Evolutionary conservation across 2,329 filamentous ascomycete genomes (phyloP), one percentile per base, ranked within the genome.

Genomic region (Didymellaceae sp.): DNA sequence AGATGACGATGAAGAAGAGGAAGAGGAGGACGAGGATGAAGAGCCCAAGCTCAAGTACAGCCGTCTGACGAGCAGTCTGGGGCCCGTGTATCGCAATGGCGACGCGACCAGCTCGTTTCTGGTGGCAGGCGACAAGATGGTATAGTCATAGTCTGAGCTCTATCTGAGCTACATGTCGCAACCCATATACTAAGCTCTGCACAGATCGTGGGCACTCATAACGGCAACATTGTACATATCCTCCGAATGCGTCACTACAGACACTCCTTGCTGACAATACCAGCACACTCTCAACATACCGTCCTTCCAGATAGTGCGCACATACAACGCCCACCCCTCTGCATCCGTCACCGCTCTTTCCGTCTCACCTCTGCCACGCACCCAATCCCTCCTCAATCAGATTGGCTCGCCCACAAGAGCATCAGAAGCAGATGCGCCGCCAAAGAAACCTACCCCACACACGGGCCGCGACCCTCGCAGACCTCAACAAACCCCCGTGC

Each of bases 101-200:
- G 94, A 99, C 81, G 90, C 91, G 62, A 97, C 93, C 20, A 97
- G 92, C 74, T 80, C 90, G 7, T 96, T 96, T 71, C 77, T 95
- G 40, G 90, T 96, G 40, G 89, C 89, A 31, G 93, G 93, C 43
- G 93, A 99, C 79, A 97, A 97, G 78, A 96, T 97, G 93, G 90
- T 93, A 80, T 65, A 79, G 48, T 43, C 51, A 54, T 54, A 58
- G 54, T 47, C 53, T 21, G 6, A 31, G 38, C 39, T 31, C 33
- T 8, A 40, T 51, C 10, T 26, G 43, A 57, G 52, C 39, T 57
- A 31, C 72, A 89, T 85, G 86, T 95, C 59, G 79, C 91, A 64
- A 91, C 90, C 59, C 77, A 61, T 75, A 62, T 59, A 52, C 53
- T 66, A 56, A 74, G 56, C 44, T 55, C 37, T 58, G 52, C 58